These are phyloP conservation scores for Epichloe sp. DNA, from an alignment of 2,329 filamentous ascomycete genomes.

Conservation along the genomic window DNA sequence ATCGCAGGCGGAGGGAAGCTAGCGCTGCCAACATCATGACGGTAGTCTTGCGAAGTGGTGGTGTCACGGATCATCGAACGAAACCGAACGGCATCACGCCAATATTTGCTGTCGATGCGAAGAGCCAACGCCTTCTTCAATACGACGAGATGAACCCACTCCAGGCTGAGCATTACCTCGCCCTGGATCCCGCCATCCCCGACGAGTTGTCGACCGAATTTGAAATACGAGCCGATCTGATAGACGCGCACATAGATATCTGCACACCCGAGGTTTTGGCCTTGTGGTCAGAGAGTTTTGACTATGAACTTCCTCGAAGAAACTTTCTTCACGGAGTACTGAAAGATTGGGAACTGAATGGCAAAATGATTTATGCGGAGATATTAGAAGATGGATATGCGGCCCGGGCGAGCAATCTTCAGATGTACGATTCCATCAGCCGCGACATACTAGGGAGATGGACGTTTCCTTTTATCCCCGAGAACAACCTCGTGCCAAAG, in stretches of 20 bases:
- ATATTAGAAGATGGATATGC: conserved; percentile 75
- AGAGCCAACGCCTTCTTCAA: conserved; percentile 70
- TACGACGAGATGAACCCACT: conserved; percentile 81
- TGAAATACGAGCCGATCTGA: conserved; percentile 73
- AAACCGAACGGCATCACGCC: conserved; percentile 65
- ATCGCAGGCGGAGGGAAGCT: conserved; percentile 65
- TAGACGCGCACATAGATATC: conserved; percentile 93
- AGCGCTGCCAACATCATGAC: conserved; percentile 98
- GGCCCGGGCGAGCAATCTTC: conserved; percentile 71
- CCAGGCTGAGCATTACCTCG: conserved; percentile 50
- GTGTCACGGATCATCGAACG: conserved; percentile 55
- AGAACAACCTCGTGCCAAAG: conserved; percentile 68
- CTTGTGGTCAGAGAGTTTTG: conserved; percentile 94
- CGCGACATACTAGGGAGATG: conserved; percentile 77
- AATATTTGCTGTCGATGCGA: conserved; percentile 75
- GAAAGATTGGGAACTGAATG: conserved; percentile 94
- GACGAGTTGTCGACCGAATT: conserved; percentile 57
- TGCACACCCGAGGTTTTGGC: conserved; percentile 92
- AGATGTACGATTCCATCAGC: conserved; percentile 80
- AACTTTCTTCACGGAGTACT: conserved; percentile 87
- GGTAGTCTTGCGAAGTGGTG: conserved; percentile 72
- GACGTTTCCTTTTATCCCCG: conserved; percentile 80
- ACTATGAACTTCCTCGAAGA: conserved; percentile 79
- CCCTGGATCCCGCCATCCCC: conserved; percentile 69
- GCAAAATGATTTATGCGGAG: conserved; percentile 90